Percentiles rank a stretch among this genome's conserved stretches.
phyloP scores from a whole-genome alignment of 345 rosid species.

The Hypericum androsaemum region DNA sequence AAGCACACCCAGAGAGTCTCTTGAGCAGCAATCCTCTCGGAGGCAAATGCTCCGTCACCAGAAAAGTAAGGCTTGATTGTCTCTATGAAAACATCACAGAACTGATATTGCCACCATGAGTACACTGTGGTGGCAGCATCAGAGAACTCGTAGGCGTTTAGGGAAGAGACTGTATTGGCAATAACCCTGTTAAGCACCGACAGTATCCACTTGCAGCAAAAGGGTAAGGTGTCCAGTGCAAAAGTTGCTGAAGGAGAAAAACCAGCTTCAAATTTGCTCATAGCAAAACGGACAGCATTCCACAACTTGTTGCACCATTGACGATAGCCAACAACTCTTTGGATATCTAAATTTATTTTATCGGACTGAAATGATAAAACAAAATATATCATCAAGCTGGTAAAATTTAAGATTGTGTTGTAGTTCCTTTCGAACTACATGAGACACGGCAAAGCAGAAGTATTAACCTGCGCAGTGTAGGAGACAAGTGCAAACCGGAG shows the following conservation, averaged over 20 bases:
- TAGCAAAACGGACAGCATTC: slow-evolving; percentile 94
- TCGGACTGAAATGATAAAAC: slow-evolving; percentile 53
- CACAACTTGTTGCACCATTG: slow-evolving; percentile 98
- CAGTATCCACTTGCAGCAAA: slow-evolving; percentile 87
- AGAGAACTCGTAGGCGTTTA: slow-evolving; percentile 63
- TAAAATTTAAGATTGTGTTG: no score
- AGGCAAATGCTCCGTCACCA: slow-evolving; percentile 43
- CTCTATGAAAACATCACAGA: slow-evolving; percentile 91
- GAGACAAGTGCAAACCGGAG: slow-evolving; percentile 93
- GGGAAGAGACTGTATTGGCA: slow-evolving; percentile 41
- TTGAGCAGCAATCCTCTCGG: slow-evolving; percentile 55
- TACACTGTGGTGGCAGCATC: slow-evolving; percentile 69
- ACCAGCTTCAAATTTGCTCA: slow-evolving; percentile 75
- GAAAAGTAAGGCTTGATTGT: slow-evolving; percentile 77
- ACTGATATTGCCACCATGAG: slow-evolving; percentile 97
- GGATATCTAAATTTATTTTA: slow-evolving; percentile 90
- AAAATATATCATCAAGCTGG: background rate
- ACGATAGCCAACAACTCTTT: slow-evolving; percentile 93
- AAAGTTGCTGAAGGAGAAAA: slow-evolving; percentile 43
- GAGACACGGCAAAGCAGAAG: slow-evolving; percentile 7
- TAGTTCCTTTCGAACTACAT: background rate
- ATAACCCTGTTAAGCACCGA: slow-evolving; percentile 68
- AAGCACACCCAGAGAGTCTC: slow-evolving; percentile 69
- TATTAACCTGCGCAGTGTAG: slow-evolving; percentile 84
- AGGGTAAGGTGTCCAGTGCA: slow-evolving; percentile 44